Base-by-base conservation (phyloP, 2,329 filamentous ascomycete genomes). In the Fusarium sambucinum region DNA sequence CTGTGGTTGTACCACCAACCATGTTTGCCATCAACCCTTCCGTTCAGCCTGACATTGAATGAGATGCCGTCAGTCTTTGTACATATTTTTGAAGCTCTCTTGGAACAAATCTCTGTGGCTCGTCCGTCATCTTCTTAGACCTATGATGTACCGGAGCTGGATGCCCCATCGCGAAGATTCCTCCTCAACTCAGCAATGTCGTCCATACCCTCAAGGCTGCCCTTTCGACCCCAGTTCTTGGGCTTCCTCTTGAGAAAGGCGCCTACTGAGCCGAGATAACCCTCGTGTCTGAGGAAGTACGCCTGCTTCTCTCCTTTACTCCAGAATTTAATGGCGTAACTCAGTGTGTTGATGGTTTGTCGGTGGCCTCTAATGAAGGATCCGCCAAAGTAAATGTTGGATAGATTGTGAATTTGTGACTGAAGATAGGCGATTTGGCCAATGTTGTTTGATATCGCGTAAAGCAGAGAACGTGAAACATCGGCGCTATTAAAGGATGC, bases 391-490 rank as follows among this genome's bases (percentile, higher is more conserved):
- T 99, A 99, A 64, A 99, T 98, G 75, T 95, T 90, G 67, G 92
- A 91, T 27, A 98, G 84, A 45, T 91, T 88, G 81, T 99, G 95
- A 76, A 97, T 96, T 78, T 97, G 94, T 8, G 93, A 96, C 77
- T 98, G 96, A n/a, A 99, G 85, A 78, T 96, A 97, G 42, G 96
- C 94, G 73, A 99, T 97, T 82, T 99, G 96, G 17, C 96, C 96
- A 68, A 98, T 97, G 80, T 98, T 98, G 83, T 98, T 98, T 78
- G 92, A 95, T 72, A 98, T 93, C 25, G 96, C 96, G 80, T 97
- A 99, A 0, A 99, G 87, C 19, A 99, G 85, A 46, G 93, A 97
- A 32, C 95, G 86, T 25, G 93, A 96, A 68, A 99, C 93, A 79
- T 99, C 96, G 76, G 94, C 89, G 35, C 89, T 85, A 19, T 87